These are phyloP conservation scores for Pseudogymnoascus sp. DNA, from an alignment of 2,329 filamentous ascomycete genomes.

Conservation along the genomic window DNA sequence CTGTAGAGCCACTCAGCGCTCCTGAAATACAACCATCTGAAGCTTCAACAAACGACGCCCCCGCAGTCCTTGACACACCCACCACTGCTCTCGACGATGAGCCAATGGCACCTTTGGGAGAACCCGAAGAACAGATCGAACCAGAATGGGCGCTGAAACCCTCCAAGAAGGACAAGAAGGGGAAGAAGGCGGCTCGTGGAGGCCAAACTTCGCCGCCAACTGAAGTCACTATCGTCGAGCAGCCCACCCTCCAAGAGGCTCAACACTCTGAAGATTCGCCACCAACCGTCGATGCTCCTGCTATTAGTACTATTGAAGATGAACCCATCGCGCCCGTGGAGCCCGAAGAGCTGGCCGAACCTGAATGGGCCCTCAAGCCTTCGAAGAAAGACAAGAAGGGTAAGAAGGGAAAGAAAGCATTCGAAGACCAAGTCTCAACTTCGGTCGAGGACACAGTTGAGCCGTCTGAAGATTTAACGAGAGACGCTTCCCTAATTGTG, in stretches of 20 bases:
- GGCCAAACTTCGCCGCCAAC: neutral
- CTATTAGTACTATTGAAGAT: neutral
- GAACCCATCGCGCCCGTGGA: neutral
- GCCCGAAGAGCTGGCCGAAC: neutral
- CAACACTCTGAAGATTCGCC: neutral
- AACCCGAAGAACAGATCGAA: neutral
- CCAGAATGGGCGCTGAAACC: neutral
- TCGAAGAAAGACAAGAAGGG: slow-evolving; percentile 23
- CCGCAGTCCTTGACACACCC: neutral
- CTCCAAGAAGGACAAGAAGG: slow-evolving; percentile 21
- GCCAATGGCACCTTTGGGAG: neutral
- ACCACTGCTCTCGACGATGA: neutral
- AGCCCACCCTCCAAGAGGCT: neutral
- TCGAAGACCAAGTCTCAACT: neutral
- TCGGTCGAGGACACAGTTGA: neutral
- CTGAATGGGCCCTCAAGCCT: neutral
- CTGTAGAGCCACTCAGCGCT: neutral
- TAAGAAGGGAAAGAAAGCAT: slow-evolving; percentile 32
- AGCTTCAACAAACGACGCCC: neutral
- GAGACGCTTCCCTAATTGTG: neutral
- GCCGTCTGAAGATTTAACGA: neutral
- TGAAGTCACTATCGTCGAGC: neutral
- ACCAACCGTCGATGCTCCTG: neutral
- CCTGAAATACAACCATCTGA: neutral
- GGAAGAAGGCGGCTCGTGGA: slow-evolving; percentile 32